These are phyloP conservation scores for Komagataella kurtzmanii DNA, from an alignment of 805 yeast genomes.

Conservation along the genomic window DNA sequence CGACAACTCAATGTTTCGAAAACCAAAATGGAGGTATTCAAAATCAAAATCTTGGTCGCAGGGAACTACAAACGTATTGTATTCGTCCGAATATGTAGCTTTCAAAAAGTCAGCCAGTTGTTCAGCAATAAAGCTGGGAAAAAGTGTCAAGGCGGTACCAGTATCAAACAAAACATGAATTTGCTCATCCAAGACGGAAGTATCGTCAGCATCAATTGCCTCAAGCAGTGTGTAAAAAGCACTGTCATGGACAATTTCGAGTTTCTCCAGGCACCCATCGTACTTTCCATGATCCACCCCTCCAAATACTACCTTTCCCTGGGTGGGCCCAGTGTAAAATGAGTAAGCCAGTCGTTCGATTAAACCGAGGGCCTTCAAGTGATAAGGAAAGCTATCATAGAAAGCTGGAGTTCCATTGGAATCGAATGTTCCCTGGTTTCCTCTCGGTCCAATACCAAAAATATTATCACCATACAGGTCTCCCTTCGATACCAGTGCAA, in stretches of 20 bases:
- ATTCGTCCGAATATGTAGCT: not conserved
- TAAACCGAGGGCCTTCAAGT: not conserved
- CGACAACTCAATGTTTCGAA: not conserved
- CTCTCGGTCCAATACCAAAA: not conserved
- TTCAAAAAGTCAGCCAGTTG: not conserved
- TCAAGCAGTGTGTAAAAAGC: not conserved
- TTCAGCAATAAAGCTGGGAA: not conserved
- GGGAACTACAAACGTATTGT: not conserved
- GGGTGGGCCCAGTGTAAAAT: not conserved
- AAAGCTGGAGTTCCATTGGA: not conserved
- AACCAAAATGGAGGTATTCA: not conserved
- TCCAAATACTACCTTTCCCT: conserved; percentile 48
- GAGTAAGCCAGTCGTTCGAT: not conserved
- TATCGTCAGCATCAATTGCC: not conserved
- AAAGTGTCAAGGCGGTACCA: not conserved
- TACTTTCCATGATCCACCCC: conserved; percentile 51
- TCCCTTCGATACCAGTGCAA: not conserved
- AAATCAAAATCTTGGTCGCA: not conserved
- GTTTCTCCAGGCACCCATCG: conserved; percentile 27
- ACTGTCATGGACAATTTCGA: conserved; percentile 14
- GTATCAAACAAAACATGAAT: not conserved
- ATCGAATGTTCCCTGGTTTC: not conserved
- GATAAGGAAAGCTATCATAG: not conserved
- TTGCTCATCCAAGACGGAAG: not conserved
- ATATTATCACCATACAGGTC: not conserved